These are phyloP conservation scores for Cyanophora paradoxa DNA, from an alignment of 78 protist species.

Conservation along the genomic window DNA sequence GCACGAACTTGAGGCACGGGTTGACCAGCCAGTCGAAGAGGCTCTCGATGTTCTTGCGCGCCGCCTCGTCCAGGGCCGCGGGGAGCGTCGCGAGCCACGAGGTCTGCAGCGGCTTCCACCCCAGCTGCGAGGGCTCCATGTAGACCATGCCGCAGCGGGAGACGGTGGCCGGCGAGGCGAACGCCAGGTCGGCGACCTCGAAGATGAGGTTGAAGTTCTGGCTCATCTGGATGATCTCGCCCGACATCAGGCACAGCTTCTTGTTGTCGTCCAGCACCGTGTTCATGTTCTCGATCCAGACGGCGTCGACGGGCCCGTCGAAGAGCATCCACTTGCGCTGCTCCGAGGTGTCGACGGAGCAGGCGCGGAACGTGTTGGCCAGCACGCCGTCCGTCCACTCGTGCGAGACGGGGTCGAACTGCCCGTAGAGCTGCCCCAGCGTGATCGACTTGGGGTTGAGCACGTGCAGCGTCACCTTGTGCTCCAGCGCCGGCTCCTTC, in stretches of 20 bases:
- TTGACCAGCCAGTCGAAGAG: constrained; percentile 23
- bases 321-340: constrained; percentile 65
- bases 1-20: constrained; percentile 4
- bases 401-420: constrained; percentile 52
- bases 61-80: not conserved
- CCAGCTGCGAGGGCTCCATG: constrained; percentile 48
- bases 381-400: constrained; percentile 87
- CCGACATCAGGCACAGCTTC: constrained; percentile 67
- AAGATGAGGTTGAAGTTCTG: constrained; percentile 59
- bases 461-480: constrained; percentile 11
- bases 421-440: constrained; percentile 85
- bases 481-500: not conserved
- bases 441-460: constrained; percentile 82
- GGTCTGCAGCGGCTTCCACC: constrained; percentile 38
- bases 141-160: constrained; percentile 78
- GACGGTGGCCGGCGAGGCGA: constrained; percentile 86
- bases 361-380: constrained; percentile 31
- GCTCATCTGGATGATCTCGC: constrained; percentile 73
- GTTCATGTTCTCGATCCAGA: constrained; percentile 61
- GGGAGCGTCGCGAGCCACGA: constrained; percentile 48
- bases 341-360: constrained; percentile 8
- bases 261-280: constrained; percentile 82
- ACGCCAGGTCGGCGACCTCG: constrained; percentile 70
- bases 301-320: constrained; percentile 87
- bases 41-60: constrained; percentile 48